Evolutionary conservation across 257 asterid genomes (phyloP).

Genomic region (Cordia subcordata): DNA sequence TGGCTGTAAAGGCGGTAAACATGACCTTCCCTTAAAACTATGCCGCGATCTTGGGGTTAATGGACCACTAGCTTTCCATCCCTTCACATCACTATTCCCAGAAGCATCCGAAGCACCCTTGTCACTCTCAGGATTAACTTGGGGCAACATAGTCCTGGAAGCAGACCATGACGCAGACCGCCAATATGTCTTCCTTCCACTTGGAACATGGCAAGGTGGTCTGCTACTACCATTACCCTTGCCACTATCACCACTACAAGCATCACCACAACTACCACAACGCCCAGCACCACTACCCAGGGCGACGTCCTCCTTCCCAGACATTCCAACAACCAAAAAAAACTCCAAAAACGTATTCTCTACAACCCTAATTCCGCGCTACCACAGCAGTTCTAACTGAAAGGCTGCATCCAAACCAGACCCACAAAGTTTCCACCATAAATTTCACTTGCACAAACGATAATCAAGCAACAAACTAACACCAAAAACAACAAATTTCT

Average conservation of each 20-base stretch:
- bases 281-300: no score
- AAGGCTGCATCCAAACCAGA: neutral
- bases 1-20: conserved; percentile 45
- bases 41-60: conserved; percentile 41
- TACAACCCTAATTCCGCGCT: conserved; percentile 1
- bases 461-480: no score
- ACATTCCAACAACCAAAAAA: conserved; percentile 22
- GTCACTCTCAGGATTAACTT: conserved; percentile 39
- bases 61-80: conserved; percentile 13
- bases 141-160: conserved; percentile 42
- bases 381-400: no score
- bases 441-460: no score
- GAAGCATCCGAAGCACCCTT: conserved; percentile 15
- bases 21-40: conserved; percentile 38
- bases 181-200: conserved; percentile 42
- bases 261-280: neutral
- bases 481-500: no score
- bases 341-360: neutral
- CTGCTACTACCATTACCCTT: conserved; percentile 22
- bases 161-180: conserved; percentile 58
- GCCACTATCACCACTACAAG: conserved; percentile 23
- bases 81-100: neutral
- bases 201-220: conserved; percentile 22
- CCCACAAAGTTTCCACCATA: neutral
- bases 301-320: conserved; percentile 33